These are phyloP conservation scores for Trematosphaeria pertusa DNA, from an alignment of 2,329 filamentous ascomycete species.

Conservation along the genomic window DNA sequence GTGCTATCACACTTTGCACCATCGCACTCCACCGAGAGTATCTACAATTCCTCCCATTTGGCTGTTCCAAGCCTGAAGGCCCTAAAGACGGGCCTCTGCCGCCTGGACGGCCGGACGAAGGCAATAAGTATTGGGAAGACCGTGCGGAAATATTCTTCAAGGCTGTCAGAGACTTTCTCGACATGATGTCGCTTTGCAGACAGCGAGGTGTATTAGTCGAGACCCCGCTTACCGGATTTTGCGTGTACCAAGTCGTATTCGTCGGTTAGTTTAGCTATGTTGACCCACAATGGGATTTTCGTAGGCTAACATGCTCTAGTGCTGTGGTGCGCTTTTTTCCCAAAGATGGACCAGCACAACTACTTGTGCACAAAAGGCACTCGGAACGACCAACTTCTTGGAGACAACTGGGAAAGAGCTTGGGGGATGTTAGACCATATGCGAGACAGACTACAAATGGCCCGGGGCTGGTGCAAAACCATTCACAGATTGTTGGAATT, in stretches of 20 bases:
- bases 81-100: slow-evolving; percentile 68
- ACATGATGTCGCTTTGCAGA: slow-evolving; percentile 68
- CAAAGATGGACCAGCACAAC: slow-evolving; percentile 68
- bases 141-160: slow-evolving; percentile 69
- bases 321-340: slow-evolving; percentile 71
- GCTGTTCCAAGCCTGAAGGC: slow-evolving; percentile 57
- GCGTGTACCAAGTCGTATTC: slow-evolving; percentile 71
- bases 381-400: slow-evolving; percentile 57
- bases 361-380: slow-evolving; percentile 62
- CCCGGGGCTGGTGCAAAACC: background rate
- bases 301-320: slow-evolving; percentile 42
- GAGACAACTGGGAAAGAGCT: background rate
- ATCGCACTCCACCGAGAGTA: slow-evolving; percentile 75
- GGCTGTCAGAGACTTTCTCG: slow-evolving; percentile 68
- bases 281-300: background rate
- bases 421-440: background rate
- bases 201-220: slow-evolving; percentile 68
- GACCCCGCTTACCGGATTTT: slow-evolving; percentile 72
- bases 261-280: slow-evolving; percentile 51
- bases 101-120: slow-evolving; percentile 47
- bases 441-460: background rate
- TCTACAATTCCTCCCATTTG: slow-evolving; percentile 69
- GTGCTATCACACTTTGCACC: slow-evolving; percentile 68
- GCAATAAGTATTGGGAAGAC: slow-evolving; percentile 64
- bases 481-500: background rate